Percentiles rank a stretch among this genome's conserved stretches.
Conservation (phyloP, 371 early-diverging fungal genomes). For the Mortierella sp. region DNA sequence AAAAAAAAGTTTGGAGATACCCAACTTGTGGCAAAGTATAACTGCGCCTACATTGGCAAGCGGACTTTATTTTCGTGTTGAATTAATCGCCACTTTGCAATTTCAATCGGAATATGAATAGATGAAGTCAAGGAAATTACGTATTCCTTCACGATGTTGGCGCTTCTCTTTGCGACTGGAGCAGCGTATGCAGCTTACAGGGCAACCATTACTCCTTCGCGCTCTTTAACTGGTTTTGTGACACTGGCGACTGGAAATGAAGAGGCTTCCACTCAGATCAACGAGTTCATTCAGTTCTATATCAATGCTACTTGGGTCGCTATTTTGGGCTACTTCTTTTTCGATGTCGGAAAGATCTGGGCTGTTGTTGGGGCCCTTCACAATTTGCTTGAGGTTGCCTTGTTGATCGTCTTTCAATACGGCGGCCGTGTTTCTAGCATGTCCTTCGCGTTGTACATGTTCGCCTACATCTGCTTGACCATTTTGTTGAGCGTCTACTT, state of each 20-base stretch:
- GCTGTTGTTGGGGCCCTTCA: slow-evolving; percentile 63
- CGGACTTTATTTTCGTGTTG: slow-evolving; percentile 1
- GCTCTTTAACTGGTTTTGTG: slow-evolving; percentile 49
- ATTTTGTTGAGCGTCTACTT: slow-evolving; percentile 54
- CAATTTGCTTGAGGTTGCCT: slow-evolving; percentile 61
- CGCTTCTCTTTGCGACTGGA: slow-evolving; percentile 27
- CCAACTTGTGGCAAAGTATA: neutral
- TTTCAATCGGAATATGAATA: neutral
- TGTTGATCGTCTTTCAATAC: slow-evolving; percentile 43
- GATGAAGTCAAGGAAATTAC: slow-evolving; percentile 38
- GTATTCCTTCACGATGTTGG: slow-evolving; percentile 37
- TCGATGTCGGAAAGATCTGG: slow-evolving; percentile 67
- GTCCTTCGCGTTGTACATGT: slow-evolving; percentile 53
- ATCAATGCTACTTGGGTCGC: slow-evolving; percentile 59
- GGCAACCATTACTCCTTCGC: slow-evolving; percentile 36
- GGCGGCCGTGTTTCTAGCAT: slow-evolving; percentile 57
- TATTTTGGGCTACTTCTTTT: slow-evolving; percentile 54
- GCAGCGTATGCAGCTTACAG: slow-evolving; percentile 31
- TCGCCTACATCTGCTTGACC: slow-evolving; percentile 51
- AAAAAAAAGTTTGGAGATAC: neutral
- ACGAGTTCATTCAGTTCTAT: slow-evolving; percentile 55
- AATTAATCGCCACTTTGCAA: neutral
- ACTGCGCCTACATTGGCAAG: slow-evolving; percentile 8
- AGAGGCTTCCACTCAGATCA: slow-evolving; percentile 51
- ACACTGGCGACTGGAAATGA: slow-evolving; percentile 36